Evolutionary conservation across 129 eudicot species (phyloP).

Genomic region (Saussurea involucrata): DNA sequence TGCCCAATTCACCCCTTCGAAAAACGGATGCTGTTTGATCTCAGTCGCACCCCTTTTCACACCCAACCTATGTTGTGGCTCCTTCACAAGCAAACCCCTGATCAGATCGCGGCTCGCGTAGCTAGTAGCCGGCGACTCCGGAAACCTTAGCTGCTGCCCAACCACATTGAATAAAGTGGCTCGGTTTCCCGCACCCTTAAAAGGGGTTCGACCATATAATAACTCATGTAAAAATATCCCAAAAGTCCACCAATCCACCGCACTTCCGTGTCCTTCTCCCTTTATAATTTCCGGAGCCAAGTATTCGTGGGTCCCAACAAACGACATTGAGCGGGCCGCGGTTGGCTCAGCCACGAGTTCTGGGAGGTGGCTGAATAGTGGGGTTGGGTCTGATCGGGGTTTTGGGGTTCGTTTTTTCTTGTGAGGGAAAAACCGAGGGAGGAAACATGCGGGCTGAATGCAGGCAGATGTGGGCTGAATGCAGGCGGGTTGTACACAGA

Average conservation of each 20-base stretch:
- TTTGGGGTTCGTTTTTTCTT: slow-evolving; percentile 51
- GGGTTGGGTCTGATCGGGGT: slow-evolving; percentile 37
- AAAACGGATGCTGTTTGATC: slow-evolving; percentile 84
- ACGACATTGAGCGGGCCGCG: slow-evolving; percentile 86
- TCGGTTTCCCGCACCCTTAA: slow-evolving; percentile 82
- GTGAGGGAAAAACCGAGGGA: slow-evolving; percentile 58
- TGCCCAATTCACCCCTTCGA: slow-evolving; percentile 95
- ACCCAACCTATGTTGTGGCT: slow-evolving; percentile 75
- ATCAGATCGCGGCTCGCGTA: slow-evolving; percentile 71
- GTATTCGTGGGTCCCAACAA: slow-evolving; percentile 91
- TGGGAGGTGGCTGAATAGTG: slow-evolving; percentile 40
- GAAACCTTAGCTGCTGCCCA: slow-evolving; percentile 70
- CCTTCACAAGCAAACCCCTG: slow-evolving; percentile 72
- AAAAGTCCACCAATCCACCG: slow-evolving; percentile 94
- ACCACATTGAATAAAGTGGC: slow-evolving; percentile 84
- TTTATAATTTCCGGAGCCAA: slow-evolving; percentile 82
- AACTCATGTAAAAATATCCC: slow-evolving; percentile 78
- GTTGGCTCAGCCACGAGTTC: slow-evolving; percentile 88
- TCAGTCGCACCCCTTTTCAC: slow-evolving; percentile 84
- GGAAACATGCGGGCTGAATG: slow-evolving; percentile 83
- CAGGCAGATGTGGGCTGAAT: slow-evolving; percentile 67
- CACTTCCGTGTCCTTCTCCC: slow-evolving; percentile 91
- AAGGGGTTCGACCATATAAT: slow-evolving; percentile 79
- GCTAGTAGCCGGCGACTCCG: slow-evolving; percentile 73
- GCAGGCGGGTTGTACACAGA: slow-evolving; percentile 83